Percentiles rank a stretch among this genome's conserved stretches.
Evolutionary conservation across 768 basidiomycete species (phyloP).

Genomic region (Psilocybe cubensis): DNA sequence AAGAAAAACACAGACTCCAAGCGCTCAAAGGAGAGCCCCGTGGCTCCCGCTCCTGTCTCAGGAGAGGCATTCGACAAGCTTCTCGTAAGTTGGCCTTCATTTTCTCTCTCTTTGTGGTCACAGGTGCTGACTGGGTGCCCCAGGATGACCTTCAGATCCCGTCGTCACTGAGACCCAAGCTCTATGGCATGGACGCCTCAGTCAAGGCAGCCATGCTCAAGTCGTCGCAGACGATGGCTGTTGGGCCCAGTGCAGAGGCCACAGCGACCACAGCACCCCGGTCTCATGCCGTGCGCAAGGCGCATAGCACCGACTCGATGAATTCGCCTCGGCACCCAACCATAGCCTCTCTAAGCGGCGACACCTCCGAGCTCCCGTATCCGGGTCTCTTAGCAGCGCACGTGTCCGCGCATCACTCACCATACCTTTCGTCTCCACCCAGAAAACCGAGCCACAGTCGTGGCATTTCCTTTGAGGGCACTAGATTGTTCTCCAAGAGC

Average conservation of each 20-base stretch:
- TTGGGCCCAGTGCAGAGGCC: constrained; percentile 36
- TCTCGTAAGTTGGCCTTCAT: constrained; percentile 53
- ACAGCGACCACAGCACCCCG: constrained; percentile 52
- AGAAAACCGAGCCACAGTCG: constrained; percentile 55
- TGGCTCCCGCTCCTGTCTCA: constrained; percentile 36
- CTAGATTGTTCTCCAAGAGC: constrained; percentile 54
- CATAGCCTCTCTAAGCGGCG: constrained; percentile 36
- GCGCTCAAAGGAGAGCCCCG: constrained; percentile 32
- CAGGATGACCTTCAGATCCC: constrained; percentile 94
- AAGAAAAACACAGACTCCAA: constrained; percentile 51
- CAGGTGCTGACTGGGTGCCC: constrained; percentile 5
- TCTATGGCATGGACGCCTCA: constrained; percentile 78
- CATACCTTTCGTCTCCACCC: constrained; percentile 40
- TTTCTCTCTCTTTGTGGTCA: background rate
- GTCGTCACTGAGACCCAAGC: constrained; percentile 72
- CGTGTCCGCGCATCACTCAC: constrained; percentile 44
- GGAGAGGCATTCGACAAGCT: constrained; percentile 77
- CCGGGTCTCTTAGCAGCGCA: constrained; percentile 35
- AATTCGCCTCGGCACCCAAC: constrained; percentile 53
- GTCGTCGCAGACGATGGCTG: constrained; percentile 70
- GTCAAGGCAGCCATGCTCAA: constrained; percentile 94
- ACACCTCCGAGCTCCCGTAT: constrained; percentile 42
- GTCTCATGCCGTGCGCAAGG: constrained; percentile 56
- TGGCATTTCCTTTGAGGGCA: constrained; percentile 64
- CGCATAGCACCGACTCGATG: constrained; percentile 76